Base-by-base conservation (phyloP, 2,329 filamentous ascomycete genomes). In the Diplodia sapinea region DNA sequence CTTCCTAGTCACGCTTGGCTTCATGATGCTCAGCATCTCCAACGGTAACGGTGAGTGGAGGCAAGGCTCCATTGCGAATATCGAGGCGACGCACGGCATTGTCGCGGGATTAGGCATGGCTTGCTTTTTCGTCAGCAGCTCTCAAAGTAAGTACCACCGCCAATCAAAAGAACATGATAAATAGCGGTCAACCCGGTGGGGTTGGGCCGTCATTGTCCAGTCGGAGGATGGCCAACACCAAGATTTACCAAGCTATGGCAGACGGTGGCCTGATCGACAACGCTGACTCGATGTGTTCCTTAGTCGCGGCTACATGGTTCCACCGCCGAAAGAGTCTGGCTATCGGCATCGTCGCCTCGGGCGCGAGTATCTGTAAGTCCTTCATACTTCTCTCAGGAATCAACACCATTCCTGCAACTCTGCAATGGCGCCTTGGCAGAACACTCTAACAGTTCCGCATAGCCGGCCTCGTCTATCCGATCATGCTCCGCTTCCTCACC, bases 61-160 rank as follows among this genome's bases (percentile, higher is more conserved):
- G 4, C 62, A 78, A 26, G 81, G 77, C 52, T 81, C 76, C 65
- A 83, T 82, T 70, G 75, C 70, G 36, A 71, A 79, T 7, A 82
- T 83, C 29, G 82, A 81, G 81, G 72, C 80, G 12, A 81, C 81
- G 4, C 82, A 84, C 71, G 83, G 82, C 4, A 71, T 85, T 49
- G 72, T 84, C 47, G 78, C 78, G 31, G 82, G 82, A 5, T 68
- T 84, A 11, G 83, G 83, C 11, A 84, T 84, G 82, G 78, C 81
- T n/a, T 84, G 82, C 70, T 84, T 83, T 73, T 85, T 85, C 70
- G 83, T 84, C 4, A 80, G 80, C 29, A 83, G 82, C 69, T 84
- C 82, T 29, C 82, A 84, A 75, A 77, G 82, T 83, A 78, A 68
- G 79, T 73, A 15, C 33, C n/a, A 43, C 47, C 23, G 4, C 50